phyloP scores from a whole-genome alignment of 2,329 filamentous ascomycete species.

The Diplodia seriata region DNA sequence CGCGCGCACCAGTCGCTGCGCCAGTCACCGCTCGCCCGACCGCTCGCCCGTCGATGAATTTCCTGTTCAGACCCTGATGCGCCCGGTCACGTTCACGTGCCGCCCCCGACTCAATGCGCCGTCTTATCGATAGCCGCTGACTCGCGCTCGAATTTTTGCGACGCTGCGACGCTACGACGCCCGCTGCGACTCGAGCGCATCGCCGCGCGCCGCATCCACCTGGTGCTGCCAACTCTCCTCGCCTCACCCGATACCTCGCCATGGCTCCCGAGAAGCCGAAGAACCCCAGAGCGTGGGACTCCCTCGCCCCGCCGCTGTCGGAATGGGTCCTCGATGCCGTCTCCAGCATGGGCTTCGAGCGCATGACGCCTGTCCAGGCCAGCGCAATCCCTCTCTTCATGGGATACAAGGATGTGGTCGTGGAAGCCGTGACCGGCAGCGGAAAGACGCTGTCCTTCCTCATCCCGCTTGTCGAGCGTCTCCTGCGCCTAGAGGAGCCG shows the following conservation, averaged over 20 bases:
- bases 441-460: slow-evolving; percentile 89
- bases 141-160: slow-evolving; percentile 29
- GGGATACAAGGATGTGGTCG: slow-evolving; percentile 89
- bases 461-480: slow-evolving; percentile 80
- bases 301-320: slow-evolving; percentile 72
- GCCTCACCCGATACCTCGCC: not conserved
- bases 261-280: slow-evolving; percentile 48
- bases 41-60: slow-evolving; percentile 9
- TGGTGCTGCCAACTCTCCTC: slow-evolving; percentile 3
- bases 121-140: slow-evolving; percentile 23
- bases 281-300: slow-evolving; percentile 64
- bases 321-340: slow-evolving; percentile 89
- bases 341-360: slow-evolving; percentile 80
- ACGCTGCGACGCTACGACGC: too few relatives aligned
- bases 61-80: slow-evolving; percentile 12
- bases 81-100: slow-evolving; percentile 17
- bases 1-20: too few relatives aligned
- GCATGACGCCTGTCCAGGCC: slow-evolving; percentile 94
- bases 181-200: slow-evolving; percentile 6
- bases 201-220: slow-evolving; percentile 8
- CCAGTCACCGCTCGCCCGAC: slow-evolving; percentile 12
- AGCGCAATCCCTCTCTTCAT: slow-evolving; percentile 88
- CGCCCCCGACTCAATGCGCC: not conserved
- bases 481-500: slow-evolving; percentile 80
- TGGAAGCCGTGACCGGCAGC: slow-evolving; percentile 90